A percentile compares a stretch with the other conserved stretches of the same genome.
phyloP scores from a whole-genome alignment of 1,284 basidiomycete genomes.

The Fomitopsis pinicola region DNA sequence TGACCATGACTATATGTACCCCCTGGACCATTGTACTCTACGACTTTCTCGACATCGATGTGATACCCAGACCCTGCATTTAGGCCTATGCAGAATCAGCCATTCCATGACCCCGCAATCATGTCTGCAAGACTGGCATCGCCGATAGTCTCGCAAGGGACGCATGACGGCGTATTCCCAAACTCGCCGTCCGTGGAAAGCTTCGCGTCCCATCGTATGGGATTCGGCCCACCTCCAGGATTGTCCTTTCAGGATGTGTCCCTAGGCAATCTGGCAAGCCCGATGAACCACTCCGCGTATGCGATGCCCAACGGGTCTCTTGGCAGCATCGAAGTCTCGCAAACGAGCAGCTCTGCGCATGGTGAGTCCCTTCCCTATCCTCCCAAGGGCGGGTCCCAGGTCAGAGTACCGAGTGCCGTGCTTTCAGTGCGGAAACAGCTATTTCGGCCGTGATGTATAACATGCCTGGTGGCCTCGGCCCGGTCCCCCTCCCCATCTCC shows the following conservation, averaged over 20 bases:
- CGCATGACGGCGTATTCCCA: constrained; percentile 22
- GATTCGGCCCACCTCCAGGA: constrained; percentile 63
- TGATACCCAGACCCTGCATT: constrained; percentile 29
- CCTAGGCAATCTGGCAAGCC: constrained; percentile 19
- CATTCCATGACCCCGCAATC: constrained; percentile 75
- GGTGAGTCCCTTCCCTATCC: constrained; percentile 58
- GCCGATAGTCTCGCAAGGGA: constrained; percentile 24
- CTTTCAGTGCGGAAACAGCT: constrained; percentile 80
- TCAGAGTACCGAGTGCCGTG: constrained; percentile 76
- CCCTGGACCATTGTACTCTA: constrained; percentile 15
- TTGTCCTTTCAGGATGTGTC: constrained; percentile 42
- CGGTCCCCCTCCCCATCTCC: constrained; percentile 26
- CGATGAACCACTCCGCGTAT: constrained; percentile 17
- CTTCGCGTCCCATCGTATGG: constrained; percentile 26
- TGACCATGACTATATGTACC: constrained; percentile 29
- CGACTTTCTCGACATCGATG: constrained; percentile 14
- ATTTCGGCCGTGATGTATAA: constrained; percentile 53
- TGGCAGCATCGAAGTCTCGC: constrained; percentile 25
- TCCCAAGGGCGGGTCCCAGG: constrained; percentile 64
- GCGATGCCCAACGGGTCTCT: constrained; percentile 19
- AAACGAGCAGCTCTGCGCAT: constrained; percentile 40
- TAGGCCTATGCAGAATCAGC: constrained; percentile 35
- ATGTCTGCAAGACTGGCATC: constrained; percentile 70
- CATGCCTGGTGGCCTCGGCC: constrained; percentile 26
- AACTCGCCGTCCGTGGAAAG: constrained; percentile 17